Conservation (phyloP, 2,329 filamentous ascomycete genomes). For the Fusarium musae region DNA sequence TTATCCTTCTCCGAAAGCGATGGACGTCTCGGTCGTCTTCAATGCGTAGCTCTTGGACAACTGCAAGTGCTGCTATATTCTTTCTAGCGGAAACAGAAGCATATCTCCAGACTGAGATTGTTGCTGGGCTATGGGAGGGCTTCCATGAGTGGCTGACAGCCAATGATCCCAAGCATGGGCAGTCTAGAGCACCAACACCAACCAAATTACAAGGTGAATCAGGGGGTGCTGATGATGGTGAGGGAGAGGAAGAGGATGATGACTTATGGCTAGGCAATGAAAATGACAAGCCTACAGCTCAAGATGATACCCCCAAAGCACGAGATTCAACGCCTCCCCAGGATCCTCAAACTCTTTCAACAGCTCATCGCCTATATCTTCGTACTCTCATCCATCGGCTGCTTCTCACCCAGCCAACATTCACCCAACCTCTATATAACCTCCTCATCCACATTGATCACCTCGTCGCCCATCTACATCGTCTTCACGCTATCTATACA, state of each 20-base stretch:
- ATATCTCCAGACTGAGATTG: slow-evolving; percentile 91
- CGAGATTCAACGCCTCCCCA: slow-evolving; percentile 54
- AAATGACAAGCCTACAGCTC: background rate
- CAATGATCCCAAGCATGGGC: slow-evolving; percentile 47
- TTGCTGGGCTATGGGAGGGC: slow-evolving; percentile 81
- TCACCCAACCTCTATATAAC: slow-evolving; percentile 72
- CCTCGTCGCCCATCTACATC: slow-evolving; percentile 79
- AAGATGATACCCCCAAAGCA: slow-evolving; percentile 41
- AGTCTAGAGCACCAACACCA: slow-evolving; percentile 42
- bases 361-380: slow-evolving; percentile 83
- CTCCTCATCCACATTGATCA: slow-evolving; percentile 82
- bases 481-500: slow-evolving; percentile 80
- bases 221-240: slow-evolving; percentile 6
- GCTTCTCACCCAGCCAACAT: slow-evolving; percentile 71
- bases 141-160: slow-evolving; percentile 80
- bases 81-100: slow-evolving; percentile 87
- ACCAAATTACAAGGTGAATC: slow-evolving; percentile 24
- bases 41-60: slow-evolving; percentile 90
- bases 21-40: slow-evolving; percentile 70
- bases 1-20: slow-evolving; percentile 71
- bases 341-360: slow-evolving; percentile 86
- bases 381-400: slow-evolving; percentile 72
- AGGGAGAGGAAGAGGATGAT: slow-evolving; percentile 38
- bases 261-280: slow-evolving; percentile 46
- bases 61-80: slow-evolving; percentile 86